Percentiles rank a stretch among this genome's conserved stretches.
phyloP scores from a whole-genome alignment of 768 basidiomycete species.

The Leccinum longicurvipes region DNA sequence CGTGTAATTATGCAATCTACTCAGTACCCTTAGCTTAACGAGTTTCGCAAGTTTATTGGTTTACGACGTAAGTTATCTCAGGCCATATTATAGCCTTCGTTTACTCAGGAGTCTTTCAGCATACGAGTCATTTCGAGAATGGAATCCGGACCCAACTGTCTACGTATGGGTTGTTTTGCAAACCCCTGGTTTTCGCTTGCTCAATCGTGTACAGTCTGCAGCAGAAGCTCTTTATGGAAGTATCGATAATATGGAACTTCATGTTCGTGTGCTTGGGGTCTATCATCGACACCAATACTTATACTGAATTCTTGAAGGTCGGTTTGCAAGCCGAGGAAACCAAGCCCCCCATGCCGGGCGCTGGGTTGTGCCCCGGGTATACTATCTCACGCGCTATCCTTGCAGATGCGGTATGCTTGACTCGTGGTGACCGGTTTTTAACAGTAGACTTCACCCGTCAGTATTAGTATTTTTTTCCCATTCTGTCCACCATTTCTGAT shows the following conservation, averaged over 20 bases:
- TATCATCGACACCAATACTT: neutral
- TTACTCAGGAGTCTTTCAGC: slow-evolving; percentile 37
- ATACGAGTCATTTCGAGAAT: slow-evolving; percentile 62
- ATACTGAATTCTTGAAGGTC: slow-evolving; percentile 35
- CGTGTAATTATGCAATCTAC: neutral
- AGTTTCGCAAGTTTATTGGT: slow-evolving; percentile 69
- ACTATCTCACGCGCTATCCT: slow-evolving; percentile 85
- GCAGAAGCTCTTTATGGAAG: slow-evolving; percentile 66
- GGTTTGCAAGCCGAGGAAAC: slow-evolving; percentile 73
- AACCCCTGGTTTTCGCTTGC: neutral
- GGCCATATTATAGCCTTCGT: neutral
- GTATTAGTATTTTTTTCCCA: slow-evolving; percentile 23
- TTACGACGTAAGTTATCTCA: slow-evolving; percentile 50
- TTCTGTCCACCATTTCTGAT: slow-evolving; percentile 1
- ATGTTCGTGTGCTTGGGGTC: slow-evolving; percentile 42
- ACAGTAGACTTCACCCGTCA: slow-evolving; percentile 75
- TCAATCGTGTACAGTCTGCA: slow-evolving; percentile 40
- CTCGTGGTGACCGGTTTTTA: slow-evolving; percentile 76
- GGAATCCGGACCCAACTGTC: slow-evolving; percentile 63
- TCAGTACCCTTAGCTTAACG: slow-evolving; percentile 47
- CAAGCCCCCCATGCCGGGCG: slow-evolving; percentile 60
- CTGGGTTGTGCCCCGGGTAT: slow-evolving; percentile 78
- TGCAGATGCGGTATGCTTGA: slow-evolving; percentile 70
- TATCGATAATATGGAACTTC: slow-evolving; percentile 77
- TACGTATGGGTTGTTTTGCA: slow-evolving; percentile 36